Evolutionary conservation across 83 land plant species (phyloP), one percentile per base, ranked within the genome.

Genomic region (Thuja plicata): DNA sequence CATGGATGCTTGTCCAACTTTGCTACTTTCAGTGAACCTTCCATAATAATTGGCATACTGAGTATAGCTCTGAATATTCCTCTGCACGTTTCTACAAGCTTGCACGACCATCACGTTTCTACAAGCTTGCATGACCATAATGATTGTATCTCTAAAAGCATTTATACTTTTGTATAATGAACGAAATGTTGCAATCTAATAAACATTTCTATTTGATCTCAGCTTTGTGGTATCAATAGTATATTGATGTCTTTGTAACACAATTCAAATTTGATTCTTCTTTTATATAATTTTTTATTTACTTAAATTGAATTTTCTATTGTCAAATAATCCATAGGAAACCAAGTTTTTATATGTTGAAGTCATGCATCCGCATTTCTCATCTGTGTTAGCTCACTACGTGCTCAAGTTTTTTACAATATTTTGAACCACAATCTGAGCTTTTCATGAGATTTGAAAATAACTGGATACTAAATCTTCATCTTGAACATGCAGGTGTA

Each of bases 401-500:
- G 15, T 55, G 73, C n/a, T 83, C n/a, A 8, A 19, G 50, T 37
- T 84, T 16, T 45, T 48, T 66, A 13, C 24, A 89, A 86, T 17
- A n/a, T n/a, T 35, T 27, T 55, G 86, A 54, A 45, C 40, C 10
- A 21, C 41, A 27, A 15, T 8, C 46, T 83, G 85, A 40, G 3
- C 13, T 86, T 46, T 27, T 37, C 84, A 81, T 62, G 90, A 87
- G 35, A 79, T 24, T 84, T 55, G 62, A 81, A 35, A n/a, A 91
- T 76, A n/a, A n/a, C 35, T 83, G 45, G 45, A 27, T 13, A 46
- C 34, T 48, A 16, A n/a, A 83, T 48, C 85, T 46, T 46, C 85
- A 46, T 83, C 9, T 83, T 83, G 85, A 46, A 83, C 34, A 46
- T 83, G 30, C 48, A 97, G 99, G 99, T 98, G 48, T 97, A 97